These are phyloP conservation scores for Oenanthe javanica DNA, from an alignment of 140 eudicot species.

Conservation along the genomic window DNA sequence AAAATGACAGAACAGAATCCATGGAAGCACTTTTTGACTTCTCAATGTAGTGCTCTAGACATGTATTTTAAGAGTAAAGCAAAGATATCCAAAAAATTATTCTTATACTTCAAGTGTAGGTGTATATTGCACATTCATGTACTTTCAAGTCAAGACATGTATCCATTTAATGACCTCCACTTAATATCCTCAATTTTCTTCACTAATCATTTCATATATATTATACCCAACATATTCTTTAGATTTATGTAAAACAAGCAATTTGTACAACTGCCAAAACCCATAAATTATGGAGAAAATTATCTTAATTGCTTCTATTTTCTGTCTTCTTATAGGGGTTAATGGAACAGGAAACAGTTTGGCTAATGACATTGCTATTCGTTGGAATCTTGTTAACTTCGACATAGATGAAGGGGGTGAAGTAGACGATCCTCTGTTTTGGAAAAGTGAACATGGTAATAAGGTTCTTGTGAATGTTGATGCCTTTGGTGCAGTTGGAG, in stretches of 20 bases:
- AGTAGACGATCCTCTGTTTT: constrained; percentile 36
- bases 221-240: constrained; percentile 32
- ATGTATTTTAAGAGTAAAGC: constrained; percentile 89
- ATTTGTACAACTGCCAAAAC: constrained; percentile 21
- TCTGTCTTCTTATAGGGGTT: constrained; percentile 39
- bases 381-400: constrained; percentile 24
- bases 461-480: constrained; percentile 76
- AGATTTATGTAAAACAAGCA: constrained; percentile 38
- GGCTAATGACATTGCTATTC: constrained; percentile 24
- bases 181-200: constrained; percentile 34
- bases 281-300: constrained; percentile 45
- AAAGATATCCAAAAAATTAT: constrained; percentile 39
- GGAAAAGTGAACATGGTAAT: constrained; percentile 37
- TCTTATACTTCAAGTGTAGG: constrained; percentile 77
- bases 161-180: constrained; percentile 30
- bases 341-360: constrained; percentile 27
- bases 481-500: constrained; percentile 88
- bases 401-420: constrained; percentile 38
- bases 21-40: constrained; percentile 25
- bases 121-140: constrained; percentile 54
- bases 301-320: constrained; percentile 34
- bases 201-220: constrained; percentile 51
- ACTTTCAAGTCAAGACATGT: constrained; percentile 91
- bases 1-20: constrained; percentile 16
- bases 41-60: constrained; percentile 23